Conservation (phyloP, 257 asterid species). For the Solanum bukasovii region DNA sequence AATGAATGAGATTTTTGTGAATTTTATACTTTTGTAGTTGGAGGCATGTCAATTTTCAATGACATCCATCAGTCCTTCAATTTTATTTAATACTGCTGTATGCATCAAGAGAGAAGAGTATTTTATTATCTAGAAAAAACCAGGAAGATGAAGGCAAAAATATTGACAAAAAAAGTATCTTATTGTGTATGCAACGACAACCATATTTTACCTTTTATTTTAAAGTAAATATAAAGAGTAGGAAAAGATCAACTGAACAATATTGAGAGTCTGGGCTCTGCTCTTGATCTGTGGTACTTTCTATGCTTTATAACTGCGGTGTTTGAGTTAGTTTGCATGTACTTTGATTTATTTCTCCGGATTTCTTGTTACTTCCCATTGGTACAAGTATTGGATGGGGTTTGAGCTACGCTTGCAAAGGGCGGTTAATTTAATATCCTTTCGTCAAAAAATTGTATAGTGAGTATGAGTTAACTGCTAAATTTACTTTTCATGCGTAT, state of each 20-base stretch:
- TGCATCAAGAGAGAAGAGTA: neutral
- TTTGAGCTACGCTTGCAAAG: neutral
- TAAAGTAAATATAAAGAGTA: neutral
- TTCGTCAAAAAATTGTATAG: neutral
- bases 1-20: neutral
- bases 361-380: neutral
- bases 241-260: neutral
- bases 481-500: neutral
- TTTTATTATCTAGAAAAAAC: neutral
- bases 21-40: neutral
- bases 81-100: neutral
- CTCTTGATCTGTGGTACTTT: neutral
- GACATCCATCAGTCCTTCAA: neutral
- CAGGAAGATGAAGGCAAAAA: neutral
- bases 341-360: neutral
- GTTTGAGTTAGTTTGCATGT: neutral
- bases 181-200: neutral
- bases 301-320: neutral
- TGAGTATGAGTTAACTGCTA: neutral
- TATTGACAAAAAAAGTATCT: neutral
- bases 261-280: neutral
- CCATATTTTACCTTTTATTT: neutral
- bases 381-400: neutral
- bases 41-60: neutral
- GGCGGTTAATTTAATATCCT: neutral